Conservation (phyloP, 495 filamentous ascomycete genomes). For the Oidiodendron maius region DNA sequence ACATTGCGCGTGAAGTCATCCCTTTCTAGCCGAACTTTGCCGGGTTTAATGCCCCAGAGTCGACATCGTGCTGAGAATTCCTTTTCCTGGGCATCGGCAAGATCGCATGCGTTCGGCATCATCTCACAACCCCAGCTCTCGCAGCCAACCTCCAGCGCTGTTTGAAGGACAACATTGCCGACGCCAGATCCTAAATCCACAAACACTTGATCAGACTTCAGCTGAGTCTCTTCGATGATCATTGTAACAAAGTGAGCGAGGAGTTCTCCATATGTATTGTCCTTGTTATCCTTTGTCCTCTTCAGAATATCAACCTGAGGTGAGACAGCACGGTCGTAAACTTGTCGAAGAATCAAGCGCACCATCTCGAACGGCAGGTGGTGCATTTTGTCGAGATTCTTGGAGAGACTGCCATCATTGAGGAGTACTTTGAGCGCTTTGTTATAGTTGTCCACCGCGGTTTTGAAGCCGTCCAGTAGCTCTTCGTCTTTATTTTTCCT, state of each 20-base stretch:
- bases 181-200: constrained; percentile 93
- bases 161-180: constrained; percentile 91
- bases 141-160: constrained; percentile 86
- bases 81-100: constrained; percentile 78
- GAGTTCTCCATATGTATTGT: constrained; percentile 93
- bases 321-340: constrained; percentile 87
- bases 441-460: constrained; percentile 73
- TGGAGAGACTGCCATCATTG: constrained; percentile 59
- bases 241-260: constrained; percentile 75
- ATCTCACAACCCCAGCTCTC: constrained; percentile 96
- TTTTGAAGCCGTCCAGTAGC: constrained; percentile 56
- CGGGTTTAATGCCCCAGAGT: constrained; percentile 81
- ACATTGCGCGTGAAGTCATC: constrained; percentile 80
- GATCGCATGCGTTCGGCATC: constrained; percentile 79
- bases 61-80: constrained; percentile 81
- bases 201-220: constrained; percentile 78
- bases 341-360: constrained; percentile 77
- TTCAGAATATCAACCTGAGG: constrained; percentile 75
- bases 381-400: constrained; percentile 59
- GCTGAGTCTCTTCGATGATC: constrained; percentile 67
- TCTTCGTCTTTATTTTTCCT: constrained; percentile 1
- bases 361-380: constrained; percentile 63
- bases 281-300: constrained; percentile 78
- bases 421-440: constrained; percentile 51
- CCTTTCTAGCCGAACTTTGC: constrained; percentile 70